Conservation (phyloP, 1,139 yeast genomes). For the Magnusiomyces ingens region DNA sequence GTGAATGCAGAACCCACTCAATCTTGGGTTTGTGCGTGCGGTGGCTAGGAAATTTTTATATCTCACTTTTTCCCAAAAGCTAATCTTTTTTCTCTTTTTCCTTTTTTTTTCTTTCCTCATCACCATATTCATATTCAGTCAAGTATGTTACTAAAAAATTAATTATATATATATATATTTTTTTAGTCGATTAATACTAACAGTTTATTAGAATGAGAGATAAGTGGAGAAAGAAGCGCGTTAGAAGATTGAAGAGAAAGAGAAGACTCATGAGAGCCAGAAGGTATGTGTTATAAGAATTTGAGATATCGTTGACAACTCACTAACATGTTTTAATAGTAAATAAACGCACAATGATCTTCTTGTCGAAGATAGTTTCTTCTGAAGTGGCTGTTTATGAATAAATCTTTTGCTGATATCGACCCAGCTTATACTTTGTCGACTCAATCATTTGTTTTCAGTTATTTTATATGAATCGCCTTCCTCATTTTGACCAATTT, state of each 20-base stretch:
- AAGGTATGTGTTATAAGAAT: slow-evolving; percentile 30
- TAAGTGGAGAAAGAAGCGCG: slow-evolving; percentile 97
- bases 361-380: no score
- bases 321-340: slow-evolving; percentile 6
- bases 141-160: slow-evolving; percentile 6
- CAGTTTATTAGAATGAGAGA: slow-evolving; percentile 26
- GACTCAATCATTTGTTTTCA: no score
- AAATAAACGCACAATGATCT: slow-evolving; percentile 11
- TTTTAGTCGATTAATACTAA: background rate
- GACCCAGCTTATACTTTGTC: no score
- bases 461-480: no score
- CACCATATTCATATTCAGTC: slow-evolving; percentile 5
- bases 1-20: background rate
- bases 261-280: slow-evolving; percentile 99
- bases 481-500: no score
- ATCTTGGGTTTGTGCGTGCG: background rate
- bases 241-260: slow-evolving; percentile 99
- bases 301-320: background rate
- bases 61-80: background rate
- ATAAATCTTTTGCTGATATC: no score
- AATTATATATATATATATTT: background rate
- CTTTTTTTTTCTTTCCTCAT: slow-evolving; percentile 12
- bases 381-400: no score
- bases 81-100: slow-evolving; percentile 7
- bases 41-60: slow-evolving; percentile 2